A percentile compares a stretch with the other conserved stretches of the same genome.
These are phyloP conservation scores for Monilinia polystroma DNA, from an alignment of 2,329 filamentous ascomycete genomes.

Conservation along the genomic window DNA sequence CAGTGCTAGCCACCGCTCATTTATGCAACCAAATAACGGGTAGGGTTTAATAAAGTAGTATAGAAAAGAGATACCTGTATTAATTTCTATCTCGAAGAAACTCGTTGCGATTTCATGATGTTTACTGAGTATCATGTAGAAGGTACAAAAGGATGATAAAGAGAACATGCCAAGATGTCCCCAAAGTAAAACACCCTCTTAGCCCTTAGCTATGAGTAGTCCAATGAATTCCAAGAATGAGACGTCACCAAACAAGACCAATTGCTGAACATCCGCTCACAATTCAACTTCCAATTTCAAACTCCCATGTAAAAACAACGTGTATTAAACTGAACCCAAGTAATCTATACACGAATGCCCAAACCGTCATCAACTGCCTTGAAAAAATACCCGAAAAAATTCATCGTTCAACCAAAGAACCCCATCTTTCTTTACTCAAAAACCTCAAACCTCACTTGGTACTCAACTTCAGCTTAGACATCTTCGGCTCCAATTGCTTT, in stretches of 20 bases:
- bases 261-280: neutral
- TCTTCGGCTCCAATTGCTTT: neutral
- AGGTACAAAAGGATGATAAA: neutral
- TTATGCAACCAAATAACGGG: no score
- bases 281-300: neutral
- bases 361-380: neutral
- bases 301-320: neutral
- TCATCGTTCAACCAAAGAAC: neutral
- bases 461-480: neutral
- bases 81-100: no score
- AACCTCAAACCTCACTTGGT: neutral
- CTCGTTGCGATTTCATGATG: no score
- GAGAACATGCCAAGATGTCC: neutral
- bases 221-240: neutral
- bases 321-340: neutral
- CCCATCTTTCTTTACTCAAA: neutral
- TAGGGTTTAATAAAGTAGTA: no score
- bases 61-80: no score
- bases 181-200: neutral
- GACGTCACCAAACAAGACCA: neutral
- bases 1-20: no score
- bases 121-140: no score
- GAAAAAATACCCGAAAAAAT: no score
- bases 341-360: neutral
- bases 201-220: neutral